Percentiles rank a stretch among this genome's conserved stretches.
phyloP scores from a whole-genome alignment of 176 grass and related monocot genomes.

The Avena insularis region DNA sequence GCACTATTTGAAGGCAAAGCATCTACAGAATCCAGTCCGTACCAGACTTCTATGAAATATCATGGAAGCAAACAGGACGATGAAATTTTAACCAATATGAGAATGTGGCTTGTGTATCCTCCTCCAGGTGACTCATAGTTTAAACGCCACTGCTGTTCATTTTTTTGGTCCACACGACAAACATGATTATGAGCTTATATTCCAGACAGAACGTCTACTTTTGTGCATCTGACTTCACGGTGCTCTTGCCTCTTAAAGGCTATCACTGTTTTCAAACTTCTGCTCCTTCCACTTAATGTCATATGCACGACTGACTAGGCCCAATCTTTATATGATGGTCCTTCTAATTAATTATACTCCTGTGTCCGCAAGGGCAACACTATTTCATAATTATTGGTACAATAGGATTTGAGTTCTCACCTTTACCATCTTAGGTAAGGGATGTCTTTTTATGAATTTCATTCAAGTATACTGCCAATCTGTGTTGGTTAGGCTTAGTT shows the following conservation, averaged over 20 bases:
- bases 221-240: constrained; percentile 3
- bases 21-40: constrained; percentile 50
- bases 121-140: constrained; percentile 43
- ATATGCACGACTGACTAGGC: constrained; percentile 3
- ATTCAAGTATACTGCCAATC: neutral
- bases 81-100: constrained; percentile 56
- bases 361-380: neutral
- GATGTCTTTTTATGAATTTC: neutral
- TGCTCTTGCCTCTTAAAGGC: neutral
- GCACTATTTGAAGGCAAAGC: constrained; percentile 73
- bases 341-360: neutral
- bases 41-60: constrained; percentile 67
- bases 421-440: constrained; percentile 24
- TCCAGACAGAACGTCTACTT: constrained; percentile 40
- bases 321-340: neutral
- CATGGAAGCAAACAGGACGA: constrained; percentile 49
- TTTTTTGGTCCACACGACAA: constrained; percentile 17
- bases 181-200: constrained; percentile 42
- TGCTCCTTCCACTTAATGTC: constrained; percentile 5
- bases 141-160: neutral
- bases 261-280: constrained; percentile 8
- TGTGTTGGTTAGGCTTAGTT: no score
- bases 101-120: constrained; percentile 62
- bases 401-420: neutral
- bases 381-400: neutral